These are phyloP conservation scores for Besnoitia besnoiti DNA, from an alignment of 169 alveolate species.

Conservation along the genomic window DNA sequence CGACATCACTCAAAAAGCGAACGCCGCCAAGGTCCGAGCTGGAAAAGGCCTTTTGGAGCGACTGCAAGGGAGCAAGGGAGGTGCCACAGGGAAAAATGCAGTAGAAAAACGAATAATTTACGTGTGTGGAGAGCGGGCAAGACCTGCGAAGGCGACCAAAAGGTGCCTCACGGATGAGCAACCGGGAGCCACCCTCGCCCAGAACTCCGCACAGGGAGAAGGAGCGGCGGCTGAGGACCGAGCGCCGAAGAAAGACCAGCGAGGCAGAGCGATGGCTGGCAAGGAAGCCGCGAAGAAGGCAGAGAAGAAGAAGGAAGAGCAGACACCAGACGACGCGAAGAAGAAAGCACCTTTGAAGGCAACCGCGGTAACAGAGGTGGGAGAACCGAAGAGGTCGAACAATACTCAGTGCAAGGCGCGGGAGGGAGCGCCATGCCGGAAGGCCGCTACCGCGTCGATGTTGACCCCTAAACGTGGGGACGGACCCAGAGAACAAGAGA, in stretches of 20 bases:
- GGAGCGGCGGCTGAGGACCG: not conserved
- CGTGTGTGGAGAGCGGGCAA: not conserved
- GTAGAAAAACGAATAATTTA: not conserved
- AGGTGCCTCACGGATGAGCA: not conserved
- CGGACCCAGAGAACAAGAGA: no score
- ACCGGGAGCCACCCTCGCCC: not conserved
- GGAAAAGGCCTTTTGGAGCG: not conserved
- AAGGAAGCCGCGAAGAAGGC: not conserved
- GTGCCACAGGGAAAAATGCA: not conserved
- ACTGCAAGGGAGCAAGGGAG: not conserved
- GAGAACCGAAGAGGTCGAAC: no score
- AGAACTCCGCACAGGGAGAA: not conserved
- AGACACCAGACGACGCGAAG: not conserved
- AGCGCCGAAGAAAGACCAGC: not conserved
- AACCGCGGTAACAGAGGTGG: no score
- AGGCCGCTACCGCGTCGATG: no score
- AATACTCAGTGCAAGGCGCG: no score
- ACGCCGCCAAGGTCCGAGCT: not conserved
- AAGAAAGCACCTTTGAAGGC: no score
- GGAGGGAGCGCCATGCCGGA: no score
- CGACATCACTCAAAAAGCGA: not conserved
- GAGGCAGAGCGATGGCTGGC: not conserved
- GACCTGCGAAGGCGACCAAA: not conserved
- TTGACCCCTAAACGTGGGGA: no score
- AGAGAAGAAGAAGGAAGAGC: not conserved